Evolutionary conservation across 2,329 filamentous ascomycete genomes (phyloP), one percentile per base, ranked within the genome.

Genomic region (Pseudopithomyces maydicus): DNA sequence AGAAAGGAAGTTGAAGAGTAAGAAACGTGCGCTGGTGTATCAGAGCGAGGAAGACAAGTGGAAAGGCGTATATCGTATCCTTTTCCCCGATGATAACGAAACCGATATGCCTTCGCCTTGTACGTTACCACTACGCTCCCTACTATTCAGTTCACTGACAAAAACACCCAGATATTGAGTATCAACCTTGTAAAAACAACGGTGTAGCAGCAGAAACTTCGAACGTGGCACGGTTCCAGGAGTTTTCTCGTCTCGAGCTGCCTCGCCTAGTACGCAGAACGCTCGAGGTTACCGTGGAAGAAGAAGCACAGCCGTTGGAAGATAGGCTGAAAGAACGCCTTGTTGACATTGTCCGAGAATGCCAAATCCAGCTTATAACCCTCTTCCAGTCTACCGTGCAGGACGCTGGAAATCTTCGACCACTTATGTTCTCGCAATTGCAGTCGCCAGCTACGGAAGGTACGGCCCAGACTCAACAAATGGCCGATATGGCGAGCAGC

Each of bases 11-110:
- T 43, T 70, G 23, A 70, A 68, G 54, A 68, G 67, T 47, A 70
- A 70, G 50, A 68, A 65, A 47, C 54, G 66, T 8, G 63, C 57
- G n/a, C 57, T 58, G 10, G 57, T 57, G 1, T 55, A 54, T 23
- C 59, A 59, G 14, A 64, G 54, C 7, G 67, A 70, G 33, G 62
- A 68, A 52, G 67, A 70, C 1, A 70, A 68, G 26, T 70, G 67
- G 67, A 70, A 68, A 38, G 56, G 47, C 1, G 65, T 70, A 6
- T 70, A 67, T 43, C 56, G 57, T 1, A 63, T 70, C 2, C 55
- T 70, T 5, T 70, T 70, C 38, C 67, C 67, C 3, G 64, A 70
- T 39, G 65, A 68, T 29, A 47, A 51, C 23, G 63, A 64, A 5
- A 50, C 36, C 2, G 56, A 61, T 17, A 68, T 69, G 58, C 66